Conservation (phyloP, 2,329 filamentous ascomycete genomes). For the Epichloe brachyelytri region DNA sequence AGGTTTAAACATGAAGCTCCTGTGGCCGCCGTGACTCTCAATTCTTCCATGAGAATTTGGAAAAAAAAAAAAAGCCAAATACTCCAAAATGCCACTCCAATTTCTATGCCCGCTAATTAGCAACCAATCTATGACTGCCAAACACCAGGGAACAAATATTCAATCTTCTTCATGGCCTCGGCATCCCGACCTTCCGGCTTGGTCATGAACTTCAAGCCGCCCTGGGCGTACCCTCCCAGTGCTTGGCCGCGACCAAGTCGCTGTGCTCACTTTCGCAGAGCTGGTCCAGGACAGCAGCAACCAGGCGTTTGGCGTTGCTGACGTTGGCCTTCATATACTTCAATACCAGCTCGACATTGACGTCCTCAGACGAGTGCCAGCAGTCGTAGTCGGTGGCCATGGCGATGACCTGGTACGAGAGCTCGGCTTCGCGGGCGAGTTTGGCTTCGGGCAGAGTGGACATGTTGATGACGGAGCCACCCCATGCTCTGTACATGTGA, state of each 20-base stretch:
- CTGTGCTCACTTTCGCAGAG: slow-evolving; percentile 64
- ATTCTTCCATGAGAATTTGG: not conserved
- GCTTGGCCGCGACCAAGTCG: slow-evolving; percentile 66
- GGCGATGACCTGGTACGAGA: slow-evolving; percentile 96
- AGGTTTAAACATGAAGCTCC: too few relatives aligned
- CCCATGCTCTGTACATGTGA: slow-evolving; percentile 88
- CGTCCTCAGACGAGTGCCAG: slow-evolving; percentile 75
- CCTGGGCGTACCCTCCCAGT: slow-evolving; percentile 63
- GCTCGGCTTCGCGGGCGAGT: slow-evolving; percentile 88
- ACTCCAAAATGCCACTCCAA: not conserved
- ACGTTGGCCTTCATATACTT: slow-evolving; percentile 90
- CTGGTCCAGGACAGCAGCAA: slow-evolving; percentile 78
- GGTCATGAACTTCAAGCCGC: slow-evolving; percentile 71
- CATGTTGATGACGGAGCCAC: slow-evolving; percentile 97
- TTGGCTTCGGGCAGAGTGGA: slow-evolving; percentile 90
- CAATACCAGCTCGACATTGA: slow-evolving; percentile 96
- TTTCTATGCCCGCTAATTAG: not conserved
- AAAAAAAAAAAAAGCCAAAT: not conserved
- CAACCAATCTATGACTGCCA: slow-evolving; percentile 30
- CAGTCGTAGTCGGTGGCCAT: slow-evolving; percentile 99
- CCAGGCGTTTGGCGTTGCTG: slow-evolving; percentile 71
- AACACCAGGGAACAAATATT: slow-evolving; percentile 81
- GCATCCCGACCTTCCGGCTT: slow-evolving; percentile 59
- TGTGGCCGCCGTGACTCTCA: too few relatives aligned
- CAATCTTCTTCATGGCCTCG: slow-evolving; percentile 66